Evolutionary conservation across 371 early-diverging fungal genomes (phyloP), one percentile per base, ranked within the genome.

Genomic region (Umbelopsis sp.): DNA sequence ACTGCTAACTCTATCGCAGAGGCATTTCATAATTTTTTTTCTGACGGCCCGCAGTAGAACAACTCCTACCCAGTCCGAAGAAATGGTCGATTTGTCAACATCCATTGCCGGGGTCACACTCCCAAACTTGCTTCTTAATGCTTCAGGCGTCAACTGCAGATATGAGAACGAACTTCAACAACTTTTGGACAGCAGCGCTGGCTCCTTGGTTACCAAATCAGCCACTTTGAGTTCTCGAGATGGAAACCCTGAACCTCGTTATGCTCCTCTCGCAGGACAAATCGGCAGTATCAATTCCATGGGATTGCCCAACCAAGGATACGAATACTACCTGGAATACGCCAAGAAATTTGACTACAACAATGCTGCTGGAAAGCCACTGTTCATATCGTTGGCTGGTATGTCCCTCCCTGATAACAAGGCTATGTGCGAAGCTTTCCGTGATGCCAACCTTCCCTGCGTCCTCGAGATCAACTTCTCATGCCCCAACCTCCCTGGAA

Each of bases 401-500:
- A 46, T 81, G 50, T 77, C 77, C 14, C 70, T 83, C 20, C 77
- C 73, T 9, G 84, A 84, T n/a, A 81, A 81, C 52, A 69, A 71
- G 46, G 76, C 78, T 67, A 81, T 81, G 81, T 73, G 75, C 53
- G 75, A 77, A 44, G 77, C 74, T 4, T 81, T 84, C 73, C 76
- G 70, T 22, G 79, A 66, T 16, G 78, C 81, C 44, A 63, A 80
- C 44, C 73, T 80, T 41, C 80, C 80, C 48, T 79, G 80, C 50
- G 64, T 81, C 11, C 66, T 84, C 11, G 84, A 84, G 67, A 65
- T 84, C 67, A 84, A 84, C 72, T 81, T 80, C 45, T 84, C 84
- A 20, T 84, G 84, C 67, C 84, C 84, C 35, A 84, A 84, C 44
- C 80, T 84, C 5, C 81, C 84, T 18, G 81, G 81, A 45, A 84